These are phyloP conservation scores for Colletotrichum sp. DNA, from an alignment of 2,329 filamentous ascomycete species.

Conservation along the genomic window DNA sequence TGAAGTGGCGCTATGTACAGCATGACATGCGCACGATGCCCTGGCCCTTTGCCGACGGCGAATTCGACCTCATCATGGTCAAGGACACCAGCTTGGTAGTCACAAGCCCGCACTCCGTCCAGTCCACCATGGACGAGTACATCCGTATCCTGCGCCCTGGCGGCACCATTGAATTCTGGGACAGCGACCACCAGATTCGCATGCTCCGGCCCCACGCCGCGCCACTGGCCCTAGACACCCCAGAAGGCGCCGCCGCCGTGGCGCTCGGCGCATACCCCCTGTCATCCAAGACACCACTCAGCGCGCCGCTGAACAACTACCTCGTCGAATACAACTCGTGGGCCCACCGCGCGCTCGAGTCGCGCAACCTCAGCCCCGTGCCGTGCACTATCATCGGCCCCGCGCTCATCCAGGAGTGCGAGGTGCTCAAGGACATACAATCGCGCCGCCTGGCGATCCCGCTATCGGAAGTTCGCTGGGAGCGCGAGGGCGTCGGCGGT, in stretches of 20 bases:
- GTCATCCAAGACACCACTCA: conserved; percentile 82
- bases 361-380: conserved; percentile 70
- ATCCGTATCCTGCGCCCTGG: conserved; percentile 78
- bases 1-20: conserved; percentile 88
- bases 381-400: conserved; percentile 81
- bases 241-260: conserved; percentile 52
- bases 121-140: conserved; percentile 70
- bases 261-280: conserved; percentile 82
- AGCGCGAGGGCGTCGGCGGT: conserved; percentile 74
- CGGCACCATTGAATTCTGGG: conserved; percentile 87
- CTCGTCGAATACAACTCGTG: conserved; percentile 84
- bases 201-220: conserved; percentile 82
- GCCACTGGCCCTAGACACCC: conserved; percentile 38
- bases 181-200: conserved; percentile 83
- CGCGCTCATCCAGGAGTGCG: conserved; percentile 81
- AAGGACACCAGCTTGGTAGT: conserved; percentile 79
- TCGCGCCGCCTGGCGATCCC: conserved; percentile 82
- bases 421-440: conserved; percentile 70
- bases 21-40: conserved; percentile 81
- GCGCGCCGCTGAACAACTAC: conserved; percentile 80
- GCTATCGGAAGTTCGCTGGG: conserved; percentile 84
- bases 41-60: conserved; percentile 77
- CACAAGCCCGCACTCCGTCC: conserved; percentile 60
- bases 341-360: conserved; percentile 78
- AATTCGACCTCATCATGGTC: conserved; percentile 88